These are phyloP conservation scores for Sechiopsis laciniata DNA, from an alignment of 306 rosid species.

Conservation along the genomic window DNA sequence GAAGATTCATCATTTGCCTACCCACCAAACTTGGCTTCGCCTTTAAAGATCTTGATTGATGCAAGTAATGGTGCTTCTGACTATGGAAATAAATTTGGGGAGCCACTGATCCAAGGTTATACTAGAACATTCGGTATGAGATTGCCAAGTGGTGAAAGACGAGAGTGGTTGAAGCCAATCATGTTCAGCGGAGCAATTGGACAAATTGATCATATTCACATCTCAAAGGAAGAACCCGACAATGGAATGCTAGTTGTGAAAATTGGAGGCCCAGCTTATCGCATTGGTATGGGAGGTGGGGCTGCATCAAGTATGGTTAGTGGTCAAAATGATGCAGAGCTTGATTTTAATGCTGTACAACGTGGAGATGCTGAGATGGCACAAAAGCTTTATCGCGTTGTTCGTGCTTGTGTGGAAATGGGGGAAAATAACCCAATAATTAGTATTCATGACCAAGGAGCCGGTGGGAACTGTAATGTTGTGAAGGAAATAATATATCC, in stretches of 20 bases:
- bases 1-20: slow-evolving; percentile 74
- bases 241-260: slow-evolving; percentile 84
- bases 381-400: slow-evolving; percentile 81
- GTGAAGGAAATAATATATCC: slow-evolving; percentile 87
- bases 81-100: slow-evolving; percentile 95
- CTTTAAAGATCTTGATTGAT: slow-evolving; percentile 78
- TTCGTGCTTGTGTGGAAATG: slow-evolving; percentile 92
- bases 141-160: slow-evolving; percentile 83
- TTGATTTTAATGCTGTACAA: slow-evolving; percentile 93
- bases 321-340: slow-evolving; percentile 89
- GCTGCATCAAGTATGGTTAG: slow-evolving; percentile 98
- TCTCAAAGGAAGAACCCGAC: slow-evolving; percentile 75
- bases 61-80: slow-evolving; percentile 91
- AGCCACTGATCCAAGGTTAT: slow-evolving; percentile 94
- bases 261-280: slow-evolving; percentile 97
- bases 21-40: slow-evolving; percentile 81
- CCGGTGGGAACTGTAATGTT: slow-evolving; percentile 91
- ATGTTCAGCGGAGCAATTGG: slow-evolving; percentile 95
- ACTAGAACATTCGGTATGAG: slow-evolving; percentile 93
- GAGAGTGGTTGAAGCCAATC: slow-evolving; percentile 97
- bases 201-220: slow-evolving; percentile 74
- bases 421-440: slow-evolving; percentile 77
- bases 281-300: slow-evolving; percentile 96
- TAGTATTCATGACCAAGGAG: slow-evolving; percentile 93
- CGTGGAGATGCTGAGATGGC: slow-evolving; percentile 99